phyloP scores from a whole-genome alignment of 2,329 filamentous ascomycete species.

The Colletotrichum cereale region DNA sequence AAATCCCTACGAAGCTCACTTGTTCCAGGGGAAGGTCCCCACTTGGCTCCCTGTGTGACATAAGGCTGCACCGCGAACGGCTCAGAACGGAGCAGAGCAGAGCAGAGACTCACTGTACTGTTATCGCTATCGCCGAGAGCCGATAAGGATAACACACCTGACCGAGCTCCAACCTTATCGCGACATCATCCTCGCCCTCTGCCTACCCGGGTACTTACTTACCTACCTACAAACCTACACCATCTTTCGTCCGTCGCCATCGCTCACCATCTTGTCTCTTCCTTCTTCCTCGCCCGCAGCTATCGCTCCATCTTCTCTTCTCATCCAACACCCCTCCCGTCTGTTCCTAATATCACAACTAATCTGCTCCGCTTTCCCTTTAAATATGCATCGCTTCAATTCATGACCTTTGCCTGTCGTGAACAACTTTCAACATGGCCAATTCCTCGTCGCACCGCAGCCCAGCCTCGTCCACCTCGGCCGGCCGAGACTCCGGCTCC shows the following conservation, averaged over 20 bases:
- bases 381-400: conserved; percentile 40
- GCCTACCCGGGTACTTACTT: not conserved
- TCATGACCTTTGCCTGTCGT: conserved; percentile 26
- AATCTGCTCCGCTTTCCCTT: not conserved
- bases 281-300: not conserved
- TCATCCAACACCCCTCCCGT: not conserved
- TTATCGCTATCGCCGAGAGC: not conserved
- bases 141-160: conserved; percentile 39
- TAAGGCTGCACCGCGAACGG: conserved; percentile 34
- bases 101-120: not conserved
- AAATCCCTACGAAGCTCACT: not conserved
- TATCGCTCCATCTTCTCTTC: not conserved
- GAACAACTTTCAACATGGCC: conserved; percentile 40
- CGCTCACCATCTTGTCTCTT: conserved; percentile 11
- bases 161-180: conserved; percentile 40
- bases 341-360: not conserved
- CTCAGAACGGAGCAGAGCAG: not conserved
- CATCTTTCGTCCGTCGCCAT: not conserved
- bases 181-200: conserved; percentile 38
- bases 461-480: conserved; percentile 41
- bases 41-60: conserved; percentile 22
- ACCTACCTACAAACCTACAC: not conserved
- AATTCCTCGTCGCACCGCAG: conserved; percentile 38
- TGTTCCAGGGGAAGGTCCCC: conserved; percentile 23
- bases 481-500: conserved; percentile 36